A percentile compares a stretch with the other conserved stretches of the same genome.
Evolutionary conservation across 1,284 basidiomycete species (phyloP).

Genomic region (Moniliophthora roreri): DNA sequence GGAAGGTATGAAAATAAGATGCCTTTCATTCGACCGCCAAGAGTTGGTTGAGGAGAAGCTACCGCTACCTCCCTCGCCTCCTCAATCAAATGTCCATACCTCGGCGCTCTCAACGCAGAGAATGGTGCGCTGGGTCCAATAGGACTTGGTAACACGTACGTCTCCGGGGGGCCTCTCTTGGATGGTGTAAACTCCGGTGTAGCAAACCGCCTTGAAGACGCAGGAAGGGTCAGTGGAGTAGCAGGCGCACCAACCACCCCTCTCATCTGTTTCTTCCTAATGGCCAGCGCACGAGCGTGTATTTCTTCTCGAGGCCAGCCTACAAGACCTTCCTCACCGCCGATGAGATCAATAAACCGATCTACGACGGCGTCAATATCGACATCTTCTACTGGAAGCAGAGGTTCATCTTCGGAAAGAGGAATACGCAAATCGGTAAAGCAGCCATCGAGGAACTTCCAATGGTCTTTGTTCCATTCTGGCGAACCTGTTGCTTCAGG

Average conservation of each 20-base stretch:
- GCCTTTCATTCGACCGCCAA: conserved; percentile 45
- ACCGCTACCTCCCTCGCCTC: conserved; percentile 41
- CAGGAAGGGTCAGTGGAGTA: conserved; percentile 32
- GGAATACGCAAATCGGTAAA: conserved; percentile 67
- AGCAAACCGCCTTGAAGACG: conserved; percentile 29
- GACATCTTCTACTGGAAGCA: conserved; percentile 41
- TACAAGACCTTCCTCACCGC: conserved; percentile 37
- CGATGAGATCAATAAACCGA: conserved; percentile 49
- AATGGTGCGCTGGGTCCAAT: conserved; percentile 30
- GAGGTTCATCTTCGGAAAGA: conserved; percentile 29
- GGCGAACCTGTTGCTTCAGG: conserved; percentile 20
- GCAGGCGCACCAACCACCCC: conserved; percentile 54
- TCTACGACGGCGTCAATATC: conserved; percentile 52
- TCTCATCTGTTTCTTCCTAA: conserved; percentile 61
- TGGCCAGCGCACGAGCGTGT: conserved; percentile 49
- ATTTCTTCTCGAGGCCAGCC: conserved; percentile 37
- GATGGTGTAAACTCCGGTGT: conserved; percentile 52
- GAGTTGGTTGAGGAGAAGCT: conserved; percentile 17
- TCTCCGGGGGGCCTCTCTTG: conserved; percentile 11
- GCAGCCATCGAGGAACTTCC: conserved; percentile 74
- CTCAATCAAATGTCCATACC: conserved; percentile 57
- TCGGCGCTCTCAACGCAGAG: conserved; percentile 44
- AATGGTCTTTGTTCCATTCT: conserved; percentile 69
- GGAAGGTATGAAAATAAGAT: conserved; percentile 65
- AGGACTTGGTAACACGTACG: conserved; percentile 25